phyloP scores from a whole-genome alignment of 257 asterid species.

The Fraxinus excelsior region DNA sequence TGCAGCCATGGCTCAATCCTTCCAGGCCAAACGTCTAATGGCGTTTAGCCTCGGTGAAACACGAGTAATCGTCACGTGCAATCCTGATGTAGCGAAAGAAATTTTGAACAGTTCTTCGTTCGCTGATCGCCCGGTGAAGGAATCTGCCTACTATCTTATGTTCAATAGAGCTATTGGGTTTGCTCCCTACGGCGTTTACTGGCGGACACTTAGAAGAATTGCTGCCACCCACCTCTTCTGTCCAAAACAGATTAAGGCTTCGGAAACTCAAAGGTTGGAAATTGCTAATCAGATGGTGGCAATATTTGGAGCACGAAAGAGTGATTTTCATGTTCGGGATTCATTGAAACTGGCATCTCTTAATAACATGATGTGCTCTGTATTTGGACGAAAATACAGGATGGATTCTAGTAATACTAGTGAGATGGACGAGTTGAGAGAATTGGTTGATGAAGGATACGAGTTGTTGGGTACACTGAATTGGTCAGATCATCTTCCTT shows the following conservation, averaged over 20 bases:
- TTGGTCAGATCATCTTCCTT: constrained; percentile 80
- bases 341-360: constrained; percentile 65
- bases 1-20: constrained; percentile 57
- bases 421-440: constrained; percentile 45
- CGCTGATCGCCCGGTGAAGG: constrained; percentile 72
- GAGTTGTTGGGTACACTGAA: constrained; percentile 56
- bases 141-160: constrained; percentile 74
- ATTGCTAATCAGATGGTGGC: constrained; percentile 50
- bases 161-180: constrained; percentile 81
- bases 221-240: constrained; percentile 65
- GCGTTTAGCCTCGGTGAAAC: constrained; percentile 78
- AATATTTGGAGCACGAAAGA: background rate
- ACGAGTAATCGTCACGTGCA: constrained; percentile 62
- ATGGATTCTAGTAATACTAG: constrained; percentile 19
- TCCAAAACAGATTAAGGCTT: constrained; percentile 55
- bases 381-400: constrained; percentile 56
- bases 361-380: constrained; percentile 71
- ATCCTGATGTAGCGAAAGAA: constrained; percentile 60
- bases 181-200: constrained; percentile 77
- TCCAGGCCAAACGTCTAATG: constrained; percentile 63
- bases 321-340: constrained; percentile 49
- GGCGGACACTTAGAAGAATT: constrained; percentile 67
- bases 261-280: constrained; percentile 50
- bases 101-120: constrained; percentile 57
- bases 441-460: constrained; percentile 72